phyloP scores from a whole-genome alignment of 257 asterid species.

The Mentha longifolia region DNA sequence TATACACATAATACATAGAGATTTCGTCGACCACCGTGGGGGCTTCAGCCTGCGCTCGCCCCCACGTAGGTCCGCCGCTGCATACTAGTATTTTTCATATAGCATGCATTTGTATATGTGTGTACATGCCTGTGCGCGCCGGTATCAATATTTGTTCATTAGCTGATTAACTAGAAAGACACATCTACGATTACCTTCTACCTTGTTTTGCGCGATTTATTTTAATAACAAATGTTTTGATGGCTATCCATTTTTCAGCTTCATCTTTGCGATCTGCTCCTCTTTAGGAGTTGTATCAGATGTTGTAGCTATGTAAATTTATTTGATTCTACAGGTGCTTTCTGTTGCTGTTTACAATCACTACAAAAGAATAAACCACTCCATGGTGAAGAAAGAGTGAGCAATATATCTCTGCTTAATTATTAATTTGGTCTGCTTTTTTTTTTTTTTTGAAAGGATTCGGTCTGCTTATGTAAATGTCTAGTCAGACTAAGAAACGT shows the following conservation, averaged over 20 bases:
- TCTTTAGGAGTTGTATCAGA: slow-evolving; percentile 12
- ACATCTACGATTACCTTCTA: neutral
- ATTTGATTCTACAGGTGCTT: slow-evolving; percentile 65
- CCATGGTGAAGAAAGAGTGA: slow-evolving; percentile 61
- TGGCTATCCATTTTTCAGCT: slow-evolving; percentile 9
- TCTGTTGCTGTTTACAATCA: slow-evolving; percentile 96
- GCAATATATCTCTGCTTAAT: slow-evolving; percentile 32
- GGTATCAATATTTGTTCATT: neutral
- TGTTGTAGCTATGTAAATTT: slow-evolving; percentile 32
- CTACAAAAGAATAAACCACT: slow-evolving; percentile 75
- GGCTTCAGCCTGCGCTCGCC: no score
- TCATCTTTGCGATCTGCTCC: slow-evolving; percentile 6
- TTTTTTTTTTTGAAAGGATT: no score
- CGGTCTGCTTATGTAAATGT: neutral
- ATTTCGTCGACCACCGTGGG: no score
- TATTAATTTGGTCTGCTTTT: neutral
- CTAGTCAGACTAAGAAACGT: slow-evolving; percentile 6
- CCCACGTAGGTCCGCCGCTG: no score
- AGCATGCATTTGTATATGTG: neutral
- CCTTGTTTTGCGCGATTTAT: neutral
- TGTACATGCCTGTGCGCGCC: neutral
- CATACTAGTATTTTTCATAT: neutral
- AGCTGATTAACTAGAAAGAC: neutral
- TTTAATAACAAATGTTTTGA: slow-evolving; percentile 25
- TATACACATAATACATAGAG: no score